phyloP scores from a whole-genome alignment of 371 early-diverging fungal genomes.

The Rhizopus microsporus region DNA sequence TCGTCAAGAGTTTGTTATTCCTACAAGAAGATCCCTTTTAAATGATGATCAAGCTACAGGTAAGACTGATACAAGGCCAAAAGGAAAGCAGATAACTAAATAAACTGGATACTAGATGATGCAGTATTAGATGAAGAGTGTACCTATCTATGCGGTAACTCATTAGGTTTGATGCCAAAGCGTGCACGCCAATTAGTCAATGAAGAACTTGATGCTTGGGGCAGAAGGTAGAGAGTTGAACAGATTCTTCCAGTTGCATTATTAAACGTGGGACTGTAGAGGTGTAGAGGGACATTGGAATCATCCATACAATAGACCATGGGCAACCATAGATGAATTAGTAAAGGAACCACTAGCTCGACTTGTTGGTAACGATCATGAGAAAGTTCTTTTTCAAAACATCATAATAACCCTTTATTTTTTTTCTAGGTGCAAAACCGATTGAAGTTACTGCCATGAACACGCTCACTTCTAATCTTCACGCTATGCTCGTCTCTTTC shows the following conservation, averaged over 20 bases:
- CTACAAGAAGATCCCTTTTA: conserved; percentile 47
- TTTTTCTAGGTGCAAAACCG: conserved; percentile 67
- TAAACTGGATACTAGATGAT: conserved; percentile 12
- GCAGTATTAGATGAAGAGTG: conserved; percentile 46
- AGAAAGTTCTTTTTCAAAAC: background rate
- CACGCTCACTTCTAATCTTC: conserved; percentile 90
- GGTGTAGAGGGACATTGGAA: conserved; percentile 89
- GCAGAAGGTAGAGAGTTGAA: conserved; percentile 43
- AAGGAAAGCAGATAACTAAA: background rate
- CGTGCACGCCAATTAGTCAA: conserved; percentile 64
- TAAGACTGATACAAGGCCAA: conserved; percentile 10
- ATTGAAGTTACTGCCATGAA: conserved; percentile 91
- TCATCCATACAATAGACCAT: conserved; percentile 83
- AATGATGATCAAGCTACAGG: conserved; percentile 6
- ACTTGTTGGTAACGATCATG: conserved; percentile 68
- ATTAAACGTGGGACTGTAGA: conserved; percentile 28
- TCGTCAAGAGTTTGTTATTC: conserved; percentile 72
- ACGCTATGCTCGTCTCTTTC: conserved; percentile 88
- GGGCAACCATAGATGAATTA: conserved; percentile 84
- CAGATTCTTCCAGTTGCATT: background rate
- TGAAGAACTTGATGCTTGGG: conserved; percentile 93
- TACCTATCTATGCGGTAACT: conserved; percentile 92
- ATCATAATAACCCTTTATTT: background rate
- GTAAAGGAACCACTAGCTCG: conserved; percentile 72
- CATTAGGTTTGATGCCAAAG: conserved; percentile 88